Percentiles rank a stretch among this genome's conserved stretches.
Evolutionary conservation across 345 rosid genomes (phyloP).

Genomic region (Populus davidiana): DNA sequence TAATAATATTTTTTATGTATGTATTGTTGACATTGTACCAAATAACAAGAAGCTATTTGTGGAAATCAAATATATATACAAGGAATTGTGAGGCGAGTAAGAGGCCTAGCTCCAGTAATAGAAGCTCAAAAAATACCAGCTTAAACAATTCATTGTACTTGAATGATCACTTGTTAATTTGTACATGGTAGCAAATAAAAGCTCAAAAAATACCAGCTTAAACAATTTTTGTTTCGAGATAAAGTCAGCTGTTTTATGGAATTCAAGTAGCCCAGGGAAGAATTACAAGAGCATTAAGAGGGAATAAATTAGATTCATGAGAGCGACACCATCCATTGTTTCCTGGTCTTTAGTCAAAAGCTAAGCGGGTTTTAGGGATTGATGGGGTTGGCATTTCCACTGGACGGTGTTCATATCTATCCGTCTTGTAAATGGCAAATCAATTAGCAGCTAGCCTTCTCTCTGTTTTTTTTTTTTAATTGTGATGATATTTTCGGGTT

Average conservation of each 20-base stretch:
- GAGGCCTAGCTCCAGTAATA: too few species aligned
- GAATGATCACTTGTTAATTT: too few species aligned
- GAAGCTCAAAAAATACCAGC: background rate
- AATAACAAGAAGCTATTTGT: background rate
- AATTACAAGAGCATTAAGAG: background rate
- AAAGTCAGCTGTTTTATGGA: background rate
- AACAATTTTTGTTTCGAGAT: background rate
- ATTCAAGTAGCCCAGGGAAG: background rate
- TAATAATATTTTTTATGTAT: background rate
- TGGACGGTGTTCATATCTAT: constrained; percentile 10
- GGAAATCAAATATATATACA: background rate
- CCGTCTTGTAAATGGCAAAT: background rate
- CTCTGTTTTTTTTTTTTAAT: background rate
- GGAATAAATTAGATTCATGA: background rate
- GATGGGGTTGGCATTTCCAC: constrained; percentile 19
- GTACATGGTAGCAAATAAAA: background rate
- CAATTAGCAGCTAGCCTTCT: background rate
- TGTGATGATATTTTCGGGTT: background rate
- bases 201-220: background rate
- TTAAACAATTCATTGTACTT: too few species aligned
- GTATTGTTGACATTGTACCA: background rate
- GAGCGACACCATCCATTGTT: background rate
- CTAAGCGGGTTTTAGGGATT: constrained; percentile 20
- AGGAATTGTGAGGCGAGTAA: too few species aligned
- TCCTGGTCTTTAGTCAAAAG: constrained; percentile 18